Evolutionary conservation across 2,329 filamentous ascomycete species (phyloP).

Genomic region (Diaporthe sp.): DNA sequence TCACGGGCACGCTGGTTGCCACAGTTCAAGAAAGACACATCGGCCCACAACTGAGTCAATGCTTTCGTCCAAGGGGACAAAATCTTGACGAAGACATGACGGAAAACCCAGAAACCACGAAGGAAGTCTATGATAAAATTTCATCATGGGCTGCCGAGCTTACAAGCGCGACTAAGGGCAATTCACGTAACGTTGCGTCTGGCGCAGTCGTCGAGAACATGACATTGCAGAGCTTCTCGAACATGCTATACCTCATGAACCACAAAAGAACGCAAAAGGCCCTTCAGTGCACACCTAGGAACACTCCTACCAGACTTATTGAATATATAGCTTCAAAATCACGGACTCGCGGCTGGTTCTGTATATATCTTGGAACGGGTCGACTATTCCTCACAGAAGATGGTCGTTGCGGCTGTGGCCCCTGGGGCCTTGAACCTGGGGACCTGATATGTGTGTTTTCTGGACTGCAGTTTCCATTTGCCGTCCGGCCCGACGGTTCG

Average conservation of each 20-base stretch:
- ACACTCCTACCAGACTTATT: not conserved
- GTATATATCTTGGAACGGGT: not conserved
- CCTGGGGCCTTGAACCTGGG: not conserved
- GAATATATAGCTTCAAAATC: not conserved
- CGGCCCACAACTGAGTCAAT: not conserved
- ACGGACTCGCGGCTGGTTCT: not conserved
- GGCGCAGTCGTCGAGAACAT: not conserved
- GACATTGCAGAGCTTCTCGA: not conserved
- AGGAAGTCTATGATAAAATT: not conserved
- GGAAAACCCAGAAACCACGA: not conserved
- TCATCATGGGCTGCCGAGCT: not conserved
- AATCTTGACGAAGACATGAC: not conserved
- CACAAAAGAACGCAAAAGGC: not conserved
- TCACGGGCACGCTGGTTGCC: not conserved
- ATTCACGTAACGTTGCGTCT: not conserved
- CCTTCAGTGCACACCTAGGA: not conserved
- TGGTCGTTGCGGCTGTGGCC: not conserved
- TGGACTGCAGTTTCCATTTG: not conserved
- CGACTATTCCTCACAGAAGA: not conserved
- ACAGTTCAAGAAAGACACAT: not conserved
- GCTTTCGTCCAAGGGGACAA: not conserved
- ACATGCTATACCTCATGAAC: not conserved
- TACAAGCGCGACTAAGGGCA: too few species aligned
- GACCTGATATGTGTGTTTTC: not conserved
- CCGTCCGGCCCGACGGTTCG: not conserved